Conservation (phyloP, 2,329 filamentous ascomycete species). For the Trichoderma oligosporum region DNA sequence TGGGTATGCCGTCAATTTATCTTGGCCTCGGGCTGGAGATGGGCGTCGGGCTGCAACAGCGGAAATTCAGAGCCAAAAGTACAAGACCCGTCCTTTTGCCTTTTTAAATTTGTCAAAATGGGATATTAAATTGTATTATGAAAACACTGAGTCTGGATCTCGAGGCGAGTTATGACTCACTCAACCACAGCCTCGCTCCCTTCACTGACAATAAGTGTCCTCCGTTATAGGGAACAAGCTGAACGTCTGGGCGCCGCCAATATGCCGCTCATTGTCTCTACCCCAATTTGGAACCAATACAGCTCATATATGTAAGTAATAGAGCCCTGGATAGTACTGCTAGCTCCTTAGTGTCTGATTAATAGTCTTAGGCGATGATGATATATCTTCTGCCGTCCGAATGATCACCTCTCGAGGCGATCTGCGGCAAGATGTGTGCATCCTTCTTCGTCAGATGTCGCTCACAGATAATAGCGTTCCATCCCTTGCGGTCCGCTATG, state of each 20-base stretch:
- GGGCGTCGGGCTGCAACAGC: conserved; percentile 4
- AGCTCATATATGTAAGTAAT: not conserved
- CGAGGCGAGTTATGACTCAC: not conserved
- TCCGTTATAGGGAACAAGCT: not conserved
- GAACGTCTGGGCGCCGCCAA: not conserved
- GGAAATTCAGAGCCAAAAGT: not conserved
- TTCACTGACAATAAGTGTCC: not conserved
- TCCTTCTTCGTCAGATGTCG: conserved; percentile 15
- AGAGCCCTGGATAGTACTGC: not conserved
- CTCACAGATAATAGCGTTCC: conserved; percentile 11
- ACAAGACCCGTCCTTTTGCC: not conserved
- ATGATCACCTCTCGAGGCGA: conserved; percentile 17
- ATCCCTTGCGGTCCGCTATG: conserved; percentile 17
- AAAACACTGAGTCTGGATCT: not conserved
- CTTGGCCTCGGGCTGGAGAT: conserved; percentile 15
- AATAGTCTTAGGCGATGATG: not conserved
- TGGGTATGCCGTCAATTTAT: conserved; percentile 16
- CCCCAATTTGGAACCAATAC: conserved; percentile 5
- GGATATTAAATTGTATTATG: conserved; percentile 12
- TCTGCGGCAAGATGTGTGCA: conserved; percentile 13
- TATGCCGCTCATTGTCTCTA: not conserved
- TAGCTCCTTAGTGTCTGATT: not conserved
- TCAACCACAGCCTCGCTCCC: not conserved
- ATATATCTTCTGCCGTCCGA: conserved; percentile 13
- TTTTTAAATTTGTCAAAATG: conserved; percentile 7